phyloP scores from a whole-genome alignment of 768 basidiomycete genomes.

The Hydnomerulius pinastri region DNA sequence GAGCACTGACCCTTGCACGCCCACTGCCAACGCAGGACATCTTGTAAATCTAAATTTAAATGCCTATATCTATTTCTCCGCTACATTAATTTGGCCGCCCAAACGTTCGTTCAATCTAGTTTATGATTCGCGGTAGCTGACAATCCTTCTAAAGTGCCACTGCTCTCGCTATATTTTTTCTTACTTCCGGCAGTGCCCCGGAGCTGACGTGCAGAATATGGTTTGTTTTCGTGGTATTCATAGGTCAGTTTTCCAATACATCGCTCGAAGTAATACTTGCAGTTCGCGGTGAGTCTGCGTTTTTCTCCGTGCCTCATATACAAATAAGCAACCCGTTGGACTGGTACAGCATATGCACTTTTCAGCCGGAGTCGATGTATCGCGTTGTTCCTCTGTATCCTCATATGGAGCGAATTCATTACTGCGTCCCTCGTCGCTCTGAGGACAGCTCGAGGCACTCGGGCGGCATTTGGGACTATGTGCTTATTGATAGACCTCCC shows the following conservation, averaged over 20 bases:
- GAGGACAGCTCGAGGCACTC: conserved; percentile 33
- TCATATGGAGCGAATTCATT: not conserved
- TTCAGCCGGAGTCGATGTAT: conserved; percentile 36
- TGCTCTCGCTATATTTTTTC: not conserved
- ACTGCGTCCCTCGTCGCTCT: conserved; percentile 30
- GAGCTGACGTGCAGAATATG: conserved; percentile 14
- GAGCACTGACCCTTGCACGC: too few species aligned
- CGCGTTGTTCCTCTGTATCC: conserved; percentile 1
- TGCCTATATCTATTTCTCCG: conserved; percentile 8
- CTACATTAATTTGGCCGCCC: not conserved
- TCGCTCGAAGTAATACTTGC: conserved; percentile 21
- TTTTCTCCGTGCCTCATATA: not conserved
- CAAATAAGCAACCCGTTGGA: not conserved
- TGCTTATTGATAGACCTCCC: conserved; percentile 5
- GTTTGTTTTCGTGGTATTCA: conserved; percentile 17
- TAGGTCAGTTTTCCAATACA: conserved; percentile 14
- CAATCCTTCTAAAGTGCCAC: not conserved
- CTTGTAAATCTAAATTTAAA: too few species aligned
- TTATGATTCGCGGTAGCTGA: not conserved
- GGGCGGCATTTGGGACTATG: not conserved
- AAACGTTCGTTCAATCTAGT: not conserved
- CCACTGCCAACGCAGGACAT: too few species aligned
- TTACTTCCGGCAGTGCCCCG: conserved; percentile 8
- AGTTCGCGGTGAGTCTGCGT: conserved; percentile 14
- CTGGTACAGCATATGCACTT: conserved; percentile 5